Percentiles rank a stretch among this genome's conserved stretches.
Evolutionary conservation across 2,329 filamentous ascomycete genomes (phyloP).

Genomic region (Colletotrichum magnum): DNA sequence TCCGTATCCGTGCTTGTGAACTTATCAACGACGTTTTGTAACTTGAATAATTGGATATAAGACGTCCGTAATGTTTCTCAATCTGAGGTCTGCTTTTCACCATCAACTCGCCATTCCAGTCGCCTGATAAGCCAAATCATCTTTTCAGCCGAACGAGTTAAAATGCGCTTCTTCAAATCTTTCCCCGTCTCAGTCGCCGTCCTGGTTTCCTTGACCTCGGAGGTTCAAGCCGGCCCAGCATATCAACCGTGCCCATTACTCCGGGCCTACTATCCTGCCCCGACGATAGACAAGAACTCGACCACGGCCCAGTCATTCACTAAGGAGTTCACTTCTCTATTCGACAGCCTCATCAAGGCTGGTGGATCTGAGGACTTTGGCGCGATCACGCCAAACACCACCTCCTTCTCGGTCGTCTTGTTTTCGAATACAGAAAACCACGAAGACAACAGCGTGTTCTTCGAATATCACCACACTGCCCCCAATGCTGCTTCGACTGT

Average conservation of each 20-base stretch:
- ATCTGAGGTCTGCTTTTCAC: no score
- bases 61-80: no score
- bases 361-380: constrained; percentile 44
- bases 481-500: constrained; percentile 35
- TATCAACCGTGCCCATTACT: constrained; percentile 44
- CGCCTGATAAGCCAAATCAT: no score
- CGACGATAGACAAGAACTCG: constrained; percentile 34
- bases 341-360: constrained; percentile 42
- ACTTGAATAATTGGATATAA: no score
- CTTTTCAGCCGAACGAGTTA: no score
- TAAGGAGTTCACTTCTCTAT: constrained; percentile 41
- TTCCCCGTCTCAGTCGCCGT: no score
- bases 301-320: constrained; percentile 30
- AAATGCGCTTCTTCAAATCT: no score
- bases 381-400: constrained; percentile 45
- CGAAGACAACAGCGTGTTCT: constrained; percentile 39
- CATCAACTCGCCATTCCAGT: no score
- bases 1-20: no score
- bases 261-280: constrained; percentile 41
- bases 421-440: constrained; percentile 39
- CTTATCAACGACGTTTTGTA: no score
- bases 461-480: constrained; percentile 46
- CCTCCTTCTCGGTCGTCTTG: constrained; percentile 47
- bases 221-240: background rate
- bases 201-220: no score